phyloP scores from a whole-genome alignment of 306 rosid genomes.

The Cucurbita maxima region DNA sequence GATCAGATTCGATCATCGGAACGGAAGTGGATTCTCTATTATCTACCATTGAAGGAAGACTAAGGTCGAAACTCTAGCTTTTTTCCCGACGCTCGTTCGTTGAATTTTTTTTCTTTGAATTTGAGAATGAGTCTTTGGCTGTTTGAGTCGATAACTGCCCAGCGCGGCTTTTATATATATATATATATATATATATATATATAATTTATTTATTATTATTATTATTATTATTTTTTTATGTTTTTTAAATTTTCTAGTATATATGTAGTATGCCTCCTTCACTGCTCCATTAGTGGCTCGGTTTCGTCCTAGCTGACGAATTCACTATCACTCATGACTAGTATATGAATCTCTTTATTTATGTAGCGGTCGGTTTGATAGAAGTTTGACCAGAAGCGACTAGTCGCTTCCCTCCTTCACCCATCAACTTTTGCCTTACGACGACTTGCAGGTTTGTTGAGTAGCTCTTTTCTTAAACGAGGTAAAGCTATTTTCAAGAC shows the following conservation, averaged over 20 bases:
- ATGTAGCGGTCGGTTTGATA: too few species aligned
- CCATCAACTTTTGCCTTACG: too few species aligned
- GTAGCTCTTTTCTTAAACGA: too few species aligned
- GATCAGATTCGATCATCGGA: slow-evolving; percentile 63
- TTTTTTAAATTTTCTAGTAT: background rate
- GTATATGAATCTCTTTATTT: too few species aligned
- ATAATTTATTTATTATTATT: too few species aligned
- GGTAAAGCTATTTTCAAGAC: too few species aligned
- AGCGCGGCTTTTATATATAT: background rate
- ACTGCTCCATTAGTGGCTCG: background rate
- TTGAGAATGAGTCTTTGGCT: background rate
- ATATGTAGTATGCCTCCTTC: background rate
- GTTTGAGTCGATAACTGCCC: background rate
- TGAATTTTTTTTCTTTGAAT: background rate
- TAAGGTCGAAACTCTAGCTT: background rate
- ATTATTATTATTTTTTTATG: too few species aligned
- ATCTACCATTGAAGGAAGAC: slow-evolving; percentile 43
- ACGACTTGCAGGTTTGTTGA: too few species aligned
- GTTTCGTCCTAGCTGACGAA: background rate
- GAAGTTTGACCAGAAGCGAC: too few species aligned
- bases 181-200: too few species aligned
- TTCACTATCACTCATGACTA: too few species aligned
- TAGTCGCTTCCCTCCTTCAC: too few species aligned
- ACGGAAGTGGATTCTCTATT: slow-evolving; percentile 58
- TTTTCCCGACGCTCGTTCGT: background rate